Percentiles rank a stretch among this genome's conserved stretches.
Conservation (phyloP, 305 asterid genomes). For the Petunia hybrid region DNA sequence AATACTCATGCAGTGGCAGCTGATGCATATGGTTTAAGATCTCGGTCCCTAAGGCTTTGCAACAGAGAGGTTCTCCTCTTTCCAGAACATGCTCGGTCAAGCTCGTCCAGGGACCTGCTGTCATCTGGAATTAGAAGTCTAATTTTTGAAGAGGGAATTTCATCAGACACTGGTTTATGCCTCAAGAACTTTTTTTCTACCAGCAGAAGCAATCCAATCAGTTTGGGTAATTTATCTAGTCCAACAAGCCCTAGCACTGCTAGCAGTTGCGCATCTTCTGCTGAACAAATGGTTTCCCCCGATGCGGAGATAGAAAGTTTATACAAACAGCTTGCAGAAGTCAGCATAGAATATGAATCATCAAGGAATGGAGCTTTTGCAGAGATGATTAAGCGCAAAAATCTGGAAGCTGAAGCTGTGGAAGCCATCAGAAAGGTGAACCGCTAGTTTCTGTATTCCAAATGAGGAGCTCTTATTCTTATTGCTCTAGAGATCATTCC, state of each 20-base stretch:
- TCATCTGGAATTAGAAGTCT: slow-evolving; percentile 38
- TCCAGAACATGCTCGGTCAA: slow-evolving; percentile 38
- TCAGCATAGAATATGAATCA: slow-evolving; percentile 48
- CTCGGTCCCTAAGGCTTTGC: slow-evolving; percentile 44
- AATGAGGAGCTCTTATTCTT: not conserved
- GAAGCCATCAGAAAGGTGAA: slow-evolving; percentile 62
- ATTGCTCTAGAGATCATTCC: slow-evolving; percentile 11
- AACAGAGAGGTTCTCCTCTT: slow-evolving; percentile 42
- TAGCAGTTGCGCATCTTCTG: slow-evolving; percentile 43
- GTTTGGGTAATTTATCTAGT: slow-evolving; percentile 36
- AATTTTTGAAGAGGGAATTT: slow-evolving; percentile 3
- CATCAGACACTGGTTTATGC: not conserved
- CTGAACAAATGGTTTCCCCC: slow-evolving; percentile 43
- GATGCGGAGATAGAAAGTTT: slow-evolving; percentile 44
- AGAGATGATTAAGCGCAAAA: slow-evolving; percentile 48
- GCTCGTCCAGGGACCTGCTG: slow-evolving; percentile 40
- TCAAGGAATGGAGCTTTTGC: slow-evolving; percentile 53
- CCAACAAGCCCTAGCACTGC: slow-evolving; percentile 42
- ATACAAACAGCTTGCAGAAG: slow-evolving; percentile 47
- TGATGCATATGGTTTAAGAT: slow-evolving; percentile 39
- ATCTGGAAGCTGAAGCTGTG: slow-evolving; percentile 57
- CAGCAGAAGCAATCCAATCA: slow-evolving; percentile 37
- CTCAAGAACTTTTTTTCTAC: slow-evolving; percentile 14
- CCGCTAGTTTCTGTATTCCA: slow-evolving; percentile 16
- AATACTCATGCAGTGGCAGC: slow-evolving; percentile 42